Percentiles rank a stretch among this genome's conserved stretches.
These are phyloP conservation scores for Capsicum pubescens DNA, from an alignment of 257 asterid genomes.

Conservation along the genomic window DNA sequence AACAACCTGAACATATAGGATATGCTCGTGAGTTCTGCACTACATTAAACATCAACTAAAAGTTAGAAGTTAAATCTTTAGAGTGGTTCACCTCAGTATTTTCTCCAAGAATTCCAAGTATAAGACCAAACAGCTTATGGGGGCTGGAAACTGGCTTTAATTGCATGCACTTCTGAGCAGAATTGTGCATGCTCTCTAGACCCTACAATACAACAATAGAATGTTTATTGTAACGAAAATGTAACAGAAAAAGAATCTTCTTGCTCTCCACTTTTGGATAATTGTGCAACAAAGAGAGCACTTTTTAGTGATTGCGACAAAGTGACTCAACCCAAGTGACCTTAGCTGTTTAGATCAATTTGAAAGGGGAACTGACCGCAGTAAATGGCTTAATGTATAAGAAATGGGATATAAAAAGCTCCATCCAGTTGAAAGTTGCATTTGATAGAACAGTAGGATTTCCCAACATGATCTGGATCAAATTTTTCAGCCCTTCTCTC, in stretches of 20 bases:
- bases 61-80: background rate
- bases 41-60: constrained; percentile 7
- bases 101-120: constrained; percentile 83
- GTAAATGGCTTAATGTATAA: constrained; percentile 92
- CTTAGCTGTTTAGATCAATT: background rate
- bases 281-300: constrained; percentile 17
- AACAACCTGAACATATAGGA: constrained; percentile 64
- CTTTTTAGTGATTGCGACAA: constrained; percentile 2
- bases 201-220: constrained; percentile 59
- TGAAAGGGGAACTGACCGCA: constrained; percentile 51
- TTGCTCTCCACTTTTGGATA: constrained; percentile 21
- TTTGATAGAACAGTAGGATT: constrained; percentile 65
- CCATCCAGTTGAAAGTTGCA: constrained; percentile 85
- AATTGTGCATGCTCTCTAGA: constrained; percentile 78
- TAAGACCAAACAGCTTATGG: constrained; percentile 79
- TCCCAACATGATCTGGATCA: constrained; percentile 93
- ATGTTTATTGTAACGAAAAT: background rate
- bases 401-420: constrained; percentile 81
- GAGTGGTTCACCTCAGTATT: constrained; percentile 66
- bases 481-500: constrained; percentile 74
- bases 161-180: constrained; percentile 90
- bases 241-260: background rate
- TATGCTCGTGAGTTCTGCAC: constrained; percentile 2
- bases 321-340: constrained; percentile 2
- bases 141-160: constrained; percentile 63